Base-by-base conservation (phyloP, 1,139 yeast species). In the Wickerhamomyces sp. region DNA sequence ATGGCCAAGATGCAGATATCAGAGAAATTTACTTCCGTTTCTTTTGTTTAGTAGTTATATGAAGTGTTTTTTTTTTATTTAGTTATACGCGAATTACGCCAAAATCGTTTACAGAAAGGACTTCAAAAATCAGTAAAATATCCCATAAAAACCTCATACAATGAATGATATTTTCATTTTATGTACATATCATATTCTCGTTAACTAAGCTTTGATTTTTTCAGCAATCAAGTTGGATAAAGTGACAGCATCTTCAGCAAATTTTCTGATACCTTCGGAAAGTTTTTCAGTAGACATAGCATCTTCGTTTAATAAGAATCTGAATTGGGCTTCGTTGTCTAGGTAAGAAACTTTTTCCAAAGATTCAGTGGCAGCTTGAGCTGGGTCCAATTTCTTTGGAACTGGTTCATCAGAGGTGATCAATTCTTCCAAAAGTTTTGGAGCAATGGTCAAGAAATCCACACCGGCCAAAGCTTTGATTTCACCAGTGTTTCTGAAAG, bases 261-360 rank as follows among this genome's bases (percentile, higher is more conserved):
- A 92, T 68, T 81, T 79, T 77, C 97, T 86, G 72, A 92, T 92
- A 80, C 98, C 98, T 64, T 92, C 96, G 55, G 96, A 70, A 64
- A 94, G 82, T 77, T 92, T 94, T 75, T 92, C 97, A 55, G 97
- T 88, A 60, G 97, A 94, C 98, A 92, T 92, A 53, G 95, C 94
- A 66, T 92, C 97, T 68, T 92, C 96, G 73, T 92, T 92, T 58
- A 92, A 74, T 45, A 74, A 76, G 74, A 81, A 86, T 78, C 97
- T 85, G 92, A 92, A 92, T 49, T 75, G 69, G 45, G 96, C 68
- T 73, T 92, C 97, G 65, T 89, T 82, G 60, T 88, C 80, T 52
- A 92, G 73, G 71, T 67, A 92, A 28, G 90, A 66, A 45, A 84
- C 90, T 77, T 88, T 88, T 61, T 77, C 81, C 51, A 75, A 74